Evolutionary conservation across 139 green algal genomes (phyloP).

Genomic region (Desmodesmus armatus): DNA sequence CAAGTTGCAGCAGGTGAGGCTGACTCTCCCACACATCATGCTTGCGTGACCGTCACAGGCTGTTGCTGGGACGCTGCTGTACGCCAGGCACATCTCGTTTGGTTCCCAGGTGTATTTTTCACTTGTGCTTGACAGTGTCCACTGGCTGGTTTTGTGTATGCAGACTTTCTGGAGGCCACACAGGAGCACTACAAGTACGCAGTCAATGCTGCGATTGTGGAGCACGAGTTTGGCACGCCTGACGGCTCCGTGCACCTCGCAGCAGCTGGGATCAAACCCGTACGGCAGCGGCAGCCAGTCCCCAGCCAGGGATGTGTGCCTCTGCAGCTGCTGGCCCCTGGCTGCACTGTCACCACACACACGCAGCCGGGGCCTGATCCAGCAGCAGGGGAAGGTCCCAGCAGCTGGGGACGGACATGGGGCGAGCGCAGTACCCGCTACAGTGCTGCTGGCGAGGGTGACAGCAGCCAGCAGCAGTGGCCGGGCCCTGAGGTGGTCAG

Average conservation of each 20-base stretch:
- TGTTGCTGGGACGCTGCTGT: too few species aligned
- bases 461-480: not conserved
- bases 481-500: not conserved
- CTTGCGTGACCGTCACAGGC: too few species aligned
- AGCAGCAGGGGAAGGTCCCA: not conserved
- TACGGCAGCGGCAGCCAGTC: slow-evolving; percentile 47
- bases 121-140: too few species aligned
- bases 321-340: slow-evolving; percentile 31
- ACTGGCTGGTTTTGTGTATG: not conserved
- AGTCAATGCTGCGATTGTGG: slow-evolving; percentile 74
- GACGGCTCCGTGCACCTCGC: slow-evolving; percentile 55
- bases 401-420: not conserved
- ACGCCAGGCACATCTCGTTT: too few species aligned
- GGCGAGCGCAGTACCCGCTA: not conserved
- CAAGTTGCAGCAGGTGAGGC: slow-evolving; percentile 35
- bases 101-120: too few species aligned
- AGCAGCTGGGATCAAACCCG: slow-evolving; percentile 63
- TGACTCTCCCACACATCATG: too few species aligned
- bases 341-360: slow-evolving; percentile 35
- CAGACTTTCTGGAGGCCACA: slow-evolving; percentile 45
- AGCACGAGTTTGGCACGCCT: slow-evolving; percentile 59
- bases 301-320: slow-evolving; percentile 40
- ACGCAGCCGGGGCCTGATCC: not conserved
- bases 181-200: slow-evolving; percentile 65
- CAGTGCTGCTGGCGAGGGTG: not conserved